Evolutionary conservation across 345 rosid genomes (phyloP).

Genomic region (Conringia planisiliqua): DNA sequence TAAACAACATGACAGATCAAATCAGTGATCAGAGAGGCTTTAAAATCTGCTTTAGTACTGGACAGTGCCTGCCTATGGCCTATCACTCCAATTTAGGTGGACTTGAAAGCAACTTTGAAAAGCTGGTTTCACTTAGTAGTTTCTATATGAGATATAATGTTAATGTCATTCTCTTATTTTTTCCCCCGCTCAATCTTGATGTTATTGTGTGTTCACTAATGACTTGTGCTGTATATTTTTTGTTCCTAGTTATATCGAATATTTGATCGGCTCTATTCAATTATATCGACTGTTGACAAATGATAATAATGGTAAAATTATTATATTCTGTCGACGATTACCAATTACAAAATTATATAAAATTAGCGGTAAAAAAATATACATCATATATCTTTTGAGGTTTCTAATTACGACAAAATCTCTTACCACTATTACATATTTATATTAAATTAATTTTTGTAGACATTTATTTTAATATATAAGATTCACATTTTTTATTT

Average conservation of each 20-base stretch:
- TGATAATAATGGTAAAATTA: neutral
- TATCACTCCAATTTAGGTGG: constrained; percentile 23
- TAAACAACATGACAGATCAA: constrained; percentile 19
- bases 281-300: neutral
- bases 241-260: neutral
- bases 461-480: too few species aligned
- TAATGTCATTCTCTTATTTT: neutral
- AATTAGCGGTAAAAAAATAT: neutral
- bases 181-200: neutral
- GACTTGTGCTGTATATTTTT: neutral
- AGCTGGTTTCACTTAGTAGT: neutral
- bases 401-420: too few species aligned
- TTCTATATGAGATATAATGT: neutral
- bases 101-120: constrained; percentile 24
- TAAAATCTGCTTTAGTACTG: constrained; percentile 5
- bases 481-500: too few species aligned
- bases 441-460: too few species aligned
- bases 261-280: neutral
- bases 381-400: neutral
- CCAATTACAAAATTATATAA: neutral
- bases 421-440: too few species aligned
- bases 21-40: constrained; percentile 19
- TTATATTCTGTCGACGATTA: neutral
- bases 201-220: neutral
- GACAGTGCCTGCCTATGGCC: constrained; percentile 15